Conservation (phyloP, 164 flowering plant genomes). For the Tinospora cordifolia region DNA sequence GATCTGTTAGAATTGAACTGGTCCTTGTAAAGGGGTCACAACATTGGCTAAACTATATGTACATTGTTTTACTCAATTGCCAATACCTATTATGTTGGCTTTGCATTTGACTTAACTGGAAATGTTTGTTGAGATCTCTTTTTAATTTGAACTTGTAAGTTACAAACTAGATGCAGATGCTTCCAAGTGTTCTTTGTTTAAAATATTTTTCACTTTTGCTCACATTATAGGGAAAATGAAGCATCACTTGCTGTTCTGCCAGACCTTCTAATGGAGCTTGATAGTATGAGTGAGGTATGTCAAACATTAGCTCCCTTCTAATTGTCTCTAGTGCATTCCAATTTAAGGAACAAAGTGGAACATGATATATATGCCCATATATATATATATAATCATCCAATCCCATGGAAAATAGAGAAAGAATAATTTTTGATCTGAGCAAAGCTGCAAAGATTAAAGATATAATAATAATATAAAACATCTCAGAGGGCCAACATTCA, state of each 20-base stretch:
- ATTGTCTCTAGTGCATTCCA: background rate
- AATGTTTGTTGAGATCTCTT: background rate
- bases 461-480: no score
- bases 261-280: conserved; percentile 87
- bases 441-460: no score
- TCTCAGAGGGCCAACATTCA: no score
- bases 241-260: conserved; percentile 95
- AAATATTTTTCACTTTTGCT: conserved; percentile 3
- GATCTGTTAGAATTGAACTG: background rate
- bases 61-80: background rate
- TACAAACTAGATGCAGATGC: background rate
- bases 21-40: background rate
- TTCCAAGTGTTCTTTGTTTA: background rate
- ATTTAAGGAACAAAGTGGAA: background rate
- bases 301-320: background rate
- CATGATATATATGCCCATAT: no score
- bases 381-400: no score
- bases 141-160: background rate
- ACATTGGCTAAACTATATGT: background rate
- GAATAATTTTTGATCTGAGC: no score
- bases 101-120: background rate
- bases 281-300: conserved; percentile 83
- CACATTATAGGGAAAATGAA: conserved; percentile 77
- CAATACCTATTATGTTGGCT: background rate
- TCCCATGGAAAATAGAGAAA: no score